phyloP scores from a whole-genome alignment of 805 yeast species.

The Isabelozyma heimii region DNA sequence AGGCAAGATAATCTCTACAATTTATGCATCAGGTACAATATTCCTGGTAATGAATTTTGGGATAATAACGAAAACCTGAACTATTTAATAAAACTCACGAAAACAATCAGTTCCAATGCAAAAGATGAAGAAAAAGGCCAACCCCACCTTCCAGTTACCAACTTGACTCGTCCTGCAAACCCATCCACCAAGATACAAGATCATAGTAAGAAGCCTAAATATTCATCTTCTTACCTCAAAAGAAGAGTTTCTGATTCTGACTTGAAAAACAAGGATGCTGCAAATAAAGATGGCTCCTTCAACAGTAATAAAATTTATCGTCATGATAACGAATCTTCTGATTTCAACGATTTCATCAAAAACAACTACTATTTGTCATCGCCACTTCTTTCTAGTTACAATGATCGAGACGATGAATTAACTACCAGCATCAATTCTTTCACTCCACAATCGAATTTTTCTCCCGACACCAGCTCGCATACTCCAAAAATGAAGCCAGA shows the following conservation, averaged over 20 bases:
- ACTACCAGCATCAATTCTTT: not conserved
- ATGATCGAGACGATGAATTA: conserved; percentile 1
- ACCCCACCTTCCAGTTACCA: not conserved
- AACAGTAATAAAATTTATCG: not conserved
- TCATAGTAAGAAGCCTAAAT: conserved; percentile 31
- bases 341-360: conserved; percentile 25
- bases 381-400: conserved; percentile 29
- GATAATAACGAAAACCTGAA: conserved; percentile 67
- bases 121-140: not conserved
- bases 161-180: not conserved
- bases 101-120: conserved; percentile 8
- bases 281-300: not conserved
- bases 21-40: conserved; percentile 58
- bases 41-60: conserved; percentile 61
- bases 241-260: conserved; percentile 30
- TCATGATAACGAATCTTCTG: conserved; percentile 9
- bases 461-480: not conserved
- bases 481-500: not conserved
- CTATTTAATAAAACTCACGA: conserved; percentile 50
- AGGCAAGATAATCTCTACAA: conserved; percentile 22
- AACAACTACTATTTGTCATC: conserved; percentile 36
- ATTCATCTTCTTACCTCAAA: conserved; percentile 36
- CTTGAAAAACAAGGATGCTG: conserved; percentile 6
- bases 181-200: conserved; percentile 9
- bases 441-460: not conserved